These are phyloP conservation scores for Mycena polygramma DNA, from an alignment of 768 basidiomycete genomes.

Conservation along the genomic window DNA sequence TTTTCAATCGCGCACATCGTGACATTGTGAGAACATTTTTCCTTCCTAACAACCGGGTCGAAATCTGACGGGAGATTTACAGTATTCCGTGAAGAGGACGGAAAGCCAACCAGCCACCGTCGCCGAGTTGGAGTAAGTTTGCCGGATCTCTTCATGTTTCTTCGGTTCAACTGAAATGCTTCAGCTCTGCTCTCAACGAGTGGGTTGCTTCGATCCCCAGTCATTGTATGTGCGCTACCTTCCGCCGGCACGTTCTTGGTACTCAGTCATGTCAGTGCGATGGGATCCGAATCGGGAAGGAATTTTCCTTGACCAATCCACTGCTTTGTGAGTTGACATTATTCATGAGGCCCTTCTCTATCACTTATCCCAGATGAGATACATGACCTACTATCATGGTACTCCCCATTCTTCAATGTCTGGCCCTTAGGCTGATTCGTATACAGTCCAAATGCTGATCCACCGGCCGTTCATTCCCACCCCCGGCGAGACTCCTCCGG, in stretches of 20 bases:
- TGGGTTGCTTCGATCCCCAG: slow-evolving; percentile 70
- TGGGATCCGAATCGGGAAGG: slow-evolving; percentile 55
- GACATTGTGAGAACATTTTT: slow-evolving; percentile 1
- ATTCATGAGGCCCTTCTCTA: no score
- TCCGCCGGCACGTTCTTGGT: no score
- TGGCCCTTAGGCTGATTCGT: background rate
- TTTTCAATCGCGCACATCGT: slow-evolving; percentile 18
- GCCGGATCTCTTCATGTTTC: slow-evolving; percentile 28
- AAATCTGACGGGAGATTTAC: background rate
- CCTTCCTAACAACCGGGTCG: background rate
- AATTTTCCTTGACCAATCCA: slow-evolving; percentile 30
- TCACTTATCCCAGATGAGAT: slow-evolving; percentile 26
- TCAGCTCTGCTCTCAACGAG: slow-evolving; percentile 64
- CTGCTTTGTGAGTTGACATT: slow-evolving; percentile 13
- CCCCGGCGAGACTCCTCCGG: slow-evolving; percentile 8
- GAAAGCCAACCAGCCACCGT: slow-evolving; percentile 9
- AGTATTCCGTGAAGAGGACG: slow-evolving; percentile 23
- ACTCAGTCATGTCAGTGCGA: slow-evolving; percentile 40
- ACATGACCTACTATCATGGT: slow-evolving; percentile 54
- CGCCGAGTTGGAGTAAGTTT: slow-evolving; percentile 29
- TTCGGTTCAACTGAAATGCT: background rate
- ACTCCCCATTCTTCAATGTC: background rate
- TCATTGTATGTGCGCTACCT: slow-evolving; percentile 45
- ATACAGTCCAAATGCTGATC: slow-evolving; percentile 53
- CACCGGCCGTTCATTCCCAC: slow-evolving; percentile 62